These are phyloP conservation scores for Megacollybia marginata DNA, from an alignment of 768 basidiomycete species.

Conservation along the genomic window DNA sequence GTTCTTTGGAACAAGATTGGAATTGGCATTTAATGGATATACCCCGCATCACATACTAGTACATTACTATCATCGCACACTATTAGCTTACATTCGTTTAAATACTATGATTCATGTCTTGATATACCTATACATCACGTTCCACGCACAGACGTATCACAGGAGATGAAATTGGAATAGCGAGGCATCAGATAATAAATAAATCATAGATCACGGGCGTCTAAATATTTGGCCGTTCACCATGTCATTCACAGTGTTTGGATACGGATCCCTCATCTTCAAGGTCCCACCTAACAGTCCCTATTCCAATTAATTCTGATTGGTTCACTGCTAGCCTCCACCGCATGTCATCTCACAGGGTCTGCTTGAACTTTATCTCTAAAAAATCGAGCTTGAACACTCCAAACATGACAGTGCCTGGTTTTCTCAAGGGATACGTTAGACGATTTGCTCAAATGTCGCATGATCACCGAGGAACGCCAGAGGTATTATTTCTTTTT, in stretches of 20 bases:
- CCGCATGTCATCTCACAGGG: conserved; percentile 70
- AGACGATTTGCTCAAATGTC: conserved; percentile 87
- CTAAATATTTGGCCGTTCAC: no score
- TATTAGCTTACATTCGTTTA: no score
- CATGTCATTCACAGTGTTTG: conserved; percentile 65
- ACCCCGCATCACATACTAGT: no score
- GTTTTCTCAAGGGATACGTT: conserved; percentile 87
- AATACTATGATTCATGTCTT: no score
- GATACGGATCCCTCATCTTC: conserved; percentile 91
- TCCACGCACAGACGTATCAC: no score
- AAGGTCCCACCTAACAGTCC: conserved; percentile 42
- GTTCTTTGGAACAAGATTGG: no score
- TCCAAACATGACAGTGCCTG: conserved; percentile 40
- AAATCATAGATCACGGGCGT: no score
- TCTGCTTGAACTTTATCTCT: conserved; percentile 17
- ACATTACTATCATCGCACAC: no score
- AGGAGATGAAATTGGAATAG: no score
- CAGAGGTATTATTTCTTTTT: conserved; percentile 40
- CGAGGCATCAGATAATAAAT: no score
- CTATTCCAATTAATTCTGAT: not conserved
- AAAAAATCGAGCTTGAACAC: not conserved
- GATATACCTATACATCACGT: no score
- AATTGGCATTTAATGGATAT: no score
- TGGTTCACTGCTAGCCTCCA: conserved; percentile 50
- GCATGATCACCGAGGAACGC: conserved; percentile 90